Evolutionary conservation across 2,329 filamentous ascomycete species (phyloP), one percentile per base, ranked within the genome.

Genomic region (Aspergillus aculeatinus): DNA sequence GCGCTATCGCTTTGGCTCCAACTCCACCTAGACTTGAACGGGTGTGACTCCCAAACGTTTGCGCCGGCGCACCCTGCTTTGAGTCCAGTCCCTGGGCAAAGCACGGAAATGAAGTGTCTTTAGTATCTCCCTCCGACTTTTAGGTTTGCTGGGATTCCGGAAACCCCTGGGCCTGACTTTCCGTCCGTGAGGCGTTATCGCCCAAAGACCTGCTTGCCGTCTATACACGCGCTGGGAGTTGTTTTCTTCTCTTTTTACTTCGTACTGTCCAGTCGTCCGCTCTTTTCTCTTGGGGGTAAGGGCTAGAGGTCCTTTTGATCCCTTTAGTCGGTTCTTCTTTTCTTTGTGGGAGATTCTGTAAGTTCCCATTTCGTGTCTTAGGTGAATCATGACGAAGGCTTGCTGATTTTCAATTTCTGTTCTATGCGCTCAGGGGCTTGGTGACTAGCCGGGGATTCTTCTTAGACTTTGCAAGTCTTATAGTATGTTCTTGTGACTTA

Each of bases 231-330:
- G 49, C 56, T 51, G 47, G 44, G 27, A 51, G 44, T 62, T 50
- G 48, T 59, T 42, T 60, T 57, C 53, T 58, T 19, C 50, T 66
- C 50, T 61, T 62, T 64, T 65, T 59, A 60, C 50, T 62, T 63
- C 55, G 59, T 65, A 51, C 58, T 57, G 31, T 55, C 42, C 53
- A 61, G 51, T 60, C 42, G 55, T 55, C 63, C 58, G 62, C 60
- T 65, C 56, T 62, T 66, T 65, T 61, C 50, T 55, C 61, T 48
- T 42, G 39, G 59, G 33, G 23, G 31, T 55, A 63, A 67, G 70
- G 63, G 72, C 72, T 70, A 64, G 71, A 71, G 57, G 70, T 71
- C 74, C 70, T 66, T 60, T 48, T 19, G 21, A 39, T 52, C 31
- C 31, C 14, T 58, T 27, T 61, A 33, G 23, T 29, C 61, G 35